Conservation (phyloP, 176 grass and related monocot species). For the Tuctoria greenei region DNA sequence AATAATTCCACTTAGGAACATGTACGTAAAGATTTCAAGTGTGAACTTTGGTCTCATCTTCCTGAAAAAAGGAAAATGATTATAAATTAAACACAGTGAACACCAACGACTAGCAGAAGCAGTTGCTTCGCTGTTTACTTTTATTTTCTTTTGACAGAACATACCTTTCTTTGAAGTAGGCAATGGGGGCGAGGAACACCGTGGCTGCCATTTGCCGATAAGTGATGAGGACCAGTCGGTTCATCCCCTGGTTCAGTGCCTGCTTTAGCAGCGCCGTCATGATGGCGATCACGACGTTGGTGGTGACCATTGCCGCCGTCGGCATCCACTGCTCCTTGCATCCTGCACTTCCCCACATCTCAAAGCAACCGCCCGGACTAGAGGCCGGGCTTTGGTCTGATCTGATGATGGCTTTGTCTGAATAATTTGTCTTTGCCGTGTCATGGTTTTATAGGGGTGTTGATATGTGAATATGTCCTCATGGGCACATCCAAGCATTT, state of each 20-base stretch:
- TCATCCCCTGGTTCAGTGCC: slow-evolving; percentile 53
- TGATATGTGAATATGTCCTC: neutral
- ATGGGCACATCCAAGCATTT: slow-evolving; percentile 40
- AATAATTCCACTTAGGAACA: slow-evolving; percentile 55
- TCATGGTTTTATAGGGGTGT: slow-evolving; percentile 47
- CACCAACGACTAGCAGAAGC: neutral
- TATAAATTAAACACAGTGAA: neutral
- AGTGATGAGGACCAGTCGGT: slow-evolving; percentile 65
- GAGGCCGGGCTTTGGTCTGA: neutral
- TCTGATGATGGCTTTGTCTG: slow-evolving; percentile 23
- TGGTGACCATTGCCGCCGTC: slow-evolving; percentile 41
- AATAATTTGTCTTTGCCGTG: slow-evolving; percentile 31
- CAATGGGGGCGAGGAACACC: slow-evolving; percentile 54
- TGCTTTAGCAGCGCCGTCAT: slow-evolving; percentile 63
- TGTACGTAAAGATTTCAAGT: slow-evolving; percentile 46
- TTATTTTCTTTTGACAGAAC: neutral
- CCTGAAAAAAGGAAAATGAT: slow-evolving; percentile 32
- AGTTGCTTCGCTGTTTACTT: neutral
- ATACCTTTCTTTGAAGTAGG: slow-evolving; percentile 76
- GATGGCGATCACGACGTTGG: slow-evolving; percentile 45
- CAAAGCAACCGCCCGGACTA: neutral
- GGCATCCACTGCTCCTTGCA: slow-evolving; percentile 49
- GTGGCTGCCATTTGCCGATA: slow-evolving; percentile 54
- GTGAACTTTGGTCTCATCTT: slow-evolving; percentile 61
- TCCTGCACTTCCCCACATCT: slow-evolving; percentile 49